Base-by-base conservation (phyloP, 1,284 basidiomycete species). In the Coniophora puteana region DNA sequence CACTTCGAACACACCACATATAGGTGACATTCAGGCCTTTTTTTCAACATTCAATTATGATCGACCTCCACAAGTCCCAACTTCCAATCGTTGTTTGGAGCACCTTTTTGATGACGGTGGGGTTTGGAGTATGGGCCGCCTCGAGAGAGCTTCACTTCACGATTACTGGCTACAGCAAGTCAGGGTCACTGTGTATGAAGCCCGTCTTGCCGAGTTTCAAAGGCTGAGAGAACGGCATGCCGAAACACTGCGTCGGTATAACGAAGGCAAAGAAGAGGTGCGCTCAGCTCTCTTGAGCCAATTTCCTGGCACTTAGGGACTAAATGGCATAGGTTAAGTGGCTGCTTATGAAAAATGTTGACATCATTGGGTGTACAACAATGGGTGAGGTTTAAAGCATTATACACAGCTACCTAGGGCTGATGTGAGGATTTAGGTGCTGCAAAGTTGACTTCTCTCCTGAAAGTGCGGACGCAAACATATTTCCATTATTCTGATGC, bases 301-400 rank as follows among this genome's bases (percentile, higher is more conserved):
- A n/a, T n/a, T n/a, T n/a, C n/a, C n/a, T n/a, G n/a, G n/a, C n/a
- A n/a, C n/a, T n/a, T n/a, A n/a, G n/a, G n/a, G n/a, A n/a, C n/a
- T n/a, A n/a, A n/a, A n/a, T n/a, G n/a, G n/a, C n/a, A 11, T 14
- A 60, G 58, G 48, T 50, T 11, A 49, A 59, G 12, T 63, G 69
- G 3, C 70, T 74, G 63, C 48, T 71, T 6, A 70, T 78, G 8
- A 54, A 50, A 21, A 69, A 69, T n/a, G 65, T 73, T 0, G 72
- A 84, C 48, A 71, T 88, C 14, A 73, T 88, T 37, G 85, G 80
- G 8, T 84, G 82, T 45, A 88, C 84, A 0, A 87, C 84, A 0
- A 86, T 78, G 11, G 76, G 76, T 71, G 45, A 27, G 50, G n/a
- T n/a, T n/a, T n/a, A n/a, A n/a, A n/a, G n/a, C n/a, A n/a, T n/a